phyloP scores from a whole-genome alignment of 83 land plant genomes.

The Picea engelmannii region DNA sequence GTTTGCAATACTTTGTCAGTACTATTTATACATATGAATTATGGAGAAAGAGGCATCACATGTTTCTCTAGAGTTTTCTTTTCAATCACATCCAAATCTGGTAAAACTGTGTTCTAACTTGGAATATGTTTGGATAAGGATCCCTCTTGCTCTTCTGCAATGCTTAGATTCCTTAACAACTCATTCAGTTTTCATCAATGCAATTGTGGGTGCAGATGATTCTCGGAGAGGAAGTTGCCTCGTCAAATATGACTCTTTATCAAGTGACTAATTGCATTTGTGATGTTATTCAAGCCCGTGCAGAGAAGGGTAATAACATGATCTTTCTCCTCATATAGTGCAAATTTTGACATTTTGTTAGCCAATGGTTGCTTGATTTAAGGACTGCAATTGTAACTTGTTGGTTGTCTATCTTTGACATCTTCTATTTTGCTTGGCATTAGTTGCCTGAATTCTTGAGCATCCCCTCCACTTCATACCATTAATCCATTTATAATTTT shows the following conservation, averaged over 20 bases:
- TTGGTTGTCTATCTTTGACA: too few species aligned
- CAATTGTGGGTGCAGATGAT: constrained; percentile 8
- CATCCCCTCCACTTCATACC: background rate
- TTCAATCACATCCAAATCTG: constrained; percentile 64
- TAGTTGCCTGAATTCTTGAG: too few species aligned
- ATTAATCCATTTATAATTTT: background rate
- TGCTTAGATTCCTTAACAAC: too few species aligned
- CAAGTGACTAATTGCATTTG: constrained; percentile 18
- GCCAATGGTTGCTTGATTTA: too few species aligned
- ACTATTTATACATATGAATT: constrained; percentile 49
- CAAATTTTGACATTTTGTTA: too few species aligned
- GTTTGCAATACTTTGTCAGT: constrained; percentile 31
- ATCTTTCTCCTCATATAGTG: too few species aligned
- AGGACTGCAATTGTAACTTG: too few species aligned
- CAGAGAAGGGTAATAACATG: constrained; percentile 14
- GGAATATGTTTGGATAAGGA: background rate
- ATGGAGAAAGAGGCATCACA: constrained; percentile 55
- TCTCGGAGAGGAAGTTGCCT: constrained; percentile 18
- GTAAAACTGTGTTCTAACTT: constrained; percentile 14
- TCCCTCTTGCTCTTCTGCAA: too few species aligned
- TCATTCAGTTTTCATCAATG: too few species aligned
- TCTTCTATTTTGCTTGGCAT: too few species aligned
- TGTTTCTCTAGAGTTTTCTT: constrained; percentile 46
- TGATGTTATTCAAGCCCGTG: background rate
- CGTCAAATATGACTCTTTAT: constrained; percentile 13